Evolutionary conservation across 371 early-diverging fungal genomes (phyloP), one percentile per base, ranked within the genome.

Genomic region (Mortierella sp.): DNA sequence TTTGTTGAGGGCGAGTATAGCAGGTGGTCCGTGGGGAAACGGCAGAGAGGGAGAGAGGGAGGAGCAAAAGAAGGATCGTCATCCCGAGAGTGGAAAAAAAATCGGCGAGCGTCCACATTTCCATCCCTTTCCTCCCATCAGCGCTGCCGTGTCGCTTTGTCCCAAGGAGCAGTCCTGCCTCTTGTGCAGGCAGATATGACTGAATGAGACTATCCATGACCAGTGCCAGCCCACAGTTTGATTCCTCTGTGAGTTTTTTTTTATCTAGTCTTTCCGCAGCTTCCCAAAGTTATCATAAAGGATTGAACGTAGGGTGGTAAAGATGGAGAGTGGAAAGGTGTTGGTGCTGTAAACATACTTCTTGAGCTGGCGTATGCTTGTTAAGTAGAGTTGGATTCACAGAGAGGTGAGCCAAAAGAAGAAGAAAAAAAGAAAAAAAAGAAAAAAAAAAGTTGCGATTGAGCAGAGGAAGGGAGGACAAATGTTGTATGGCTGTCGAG

Each of bases 21-120:
- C 48, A 37, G 53, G 69, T 74, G 79, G 79, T 57, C 73, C 79
- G 74, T 69, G 76, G 51, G 37, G 59, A 50, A 37, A 64, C 3
- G 67, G 40, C 14, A 48, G 67, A 48, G 67, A 72, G 54, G 43
- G 51, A 10, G 51, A 40, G 57, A 21, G 43, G 19, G 16, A 74
- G 44, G 31, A 44, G 43, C 19, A 48, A 48, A 28, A 16, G 40
- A 59, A 48, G 19, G 61, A 57, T 31, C 31, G 61, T 2, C 37
- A 37, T 21, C 31, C 8, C 21, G 19, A 37, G 10, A 64, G 31
- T 28, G 28, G 48, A 34, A 16, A 59, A 28, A 31, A 13, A 16
- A 59, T 59, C 61, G 34, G 19, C 64, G 21, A 19, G 40, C 21
- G 37, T 6, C 34, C 37, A 37, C 16, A 6, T 64, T 21, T 34